Evolutionary conservation across 495 filamentous ascomycete species (phyloP).

Genomic region (Patellaria atrata): DNA sequence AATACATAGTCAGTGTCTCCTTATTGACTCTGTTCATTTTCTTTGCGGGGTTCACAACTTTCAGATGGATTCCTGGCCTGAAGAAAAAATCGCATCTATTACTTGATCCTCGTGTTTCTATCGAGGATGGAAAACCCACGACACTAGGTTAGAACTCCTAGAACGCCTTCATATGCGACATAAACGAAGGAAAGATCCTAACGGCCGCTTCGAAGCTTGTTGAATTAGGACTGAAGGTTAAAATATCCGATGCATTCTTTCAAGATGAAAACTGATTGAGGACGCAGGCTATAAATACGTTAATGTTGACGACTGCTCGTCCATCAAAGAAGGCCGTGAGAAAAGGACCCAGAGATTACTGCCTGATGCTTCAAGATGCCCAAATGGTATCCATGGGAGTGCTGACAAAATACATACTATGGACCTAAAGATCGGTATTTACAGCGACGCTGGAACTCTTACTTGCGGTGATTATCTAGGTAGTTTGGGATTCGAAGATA

Average conservation of each 20-base stretch:
- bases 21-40: too few relatives aligned
- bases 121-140: constrained; percentile 32
- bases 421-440: constrained; percentile 25
- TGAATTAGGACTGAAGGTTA: constrained; percentile 22
- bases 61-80: too few relatives aligned
- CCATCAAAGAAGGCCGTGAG: constrained; percentile 16
- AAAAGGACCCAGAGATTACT: constrained; percentile 32
- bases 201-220: constrained; percentile 19
- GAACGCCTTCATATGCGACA: constrained; percentile 29
- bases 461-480: constrained; percentile 54
- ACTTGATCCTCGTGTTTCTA: too few relatives aligned
- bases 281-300: constrained; percentile 26
- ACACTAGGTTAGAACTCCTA: constrained; percentile 48
- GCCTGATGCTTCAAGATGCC: constrained; percentile 32
- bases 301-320: constrained; percentile 25
- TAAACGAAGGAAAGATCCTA: constrained; percentile 22
- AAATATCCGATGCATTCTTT: not conserved
- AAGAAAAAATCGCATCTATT: too few relatives aligned
- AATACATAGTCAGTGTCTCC: too few relatives aligned
- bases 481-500: constrained; percentile 43
- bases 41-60: too few relatives aligned
- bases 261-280: constrained; percentile 1
- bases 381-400: constrained; percentile 21
- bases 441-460: constrained; percentile 36
- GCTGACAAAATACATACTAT: constrained; percentile 23